phyloP scores from a whole-genome alignment of 1,284 basidiomycete species.

The Amylostereum areolatum region DNA sequence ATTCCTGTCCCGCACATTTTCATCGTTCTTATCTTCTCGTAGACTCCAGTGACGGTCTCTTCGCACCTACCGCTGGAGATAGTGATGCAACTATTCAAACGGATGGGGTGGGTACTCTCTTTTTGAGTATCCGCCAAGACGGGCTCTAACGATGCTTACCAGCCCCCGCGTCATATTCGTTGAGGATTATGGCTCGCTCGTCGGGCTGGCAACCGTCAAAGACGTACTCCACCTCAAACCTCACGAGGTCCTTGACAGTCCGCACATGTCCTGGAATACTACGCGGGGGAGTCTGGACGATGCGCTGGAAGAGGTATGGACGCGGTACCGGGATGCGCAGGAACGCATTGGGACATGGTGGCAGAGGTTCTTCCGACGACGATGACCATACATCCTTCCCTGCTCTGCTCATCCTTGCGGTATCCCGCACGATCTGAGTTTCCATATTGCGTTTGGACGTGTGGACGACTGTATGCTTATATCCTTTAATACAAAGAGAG shows the following conservation, averaged over 20 bases:
- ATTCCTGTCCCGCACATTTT: slow-evolving; percentile 1
- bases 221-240: slow-evolving; percentile 85
- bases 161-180: slow-evolving; percentile 95
- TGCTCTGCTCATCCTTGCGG: background rate
- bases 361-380: background rate
- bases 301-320: slow-evolving; percentile 54
- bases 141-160: background rate
- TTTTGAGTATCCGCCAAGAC: background rate
- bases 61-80: slow-evolving; percentile 92
- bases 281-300: slow-evolving; percentile 58
- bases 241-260: slow-evolving; percentile 30
- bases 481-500: too few relatives aligned
- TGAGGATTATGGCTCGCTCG: slow-evolving; percentile 76
- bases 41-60: slow-evolving; percentile 93
- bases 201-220: slow-evolving; percentile 92
- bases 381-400: background rate
- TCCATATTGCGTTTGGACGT: too few relatives aligned
- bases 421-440: too few relatives aligned
- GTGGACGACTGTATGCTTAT: too few relatives aligned
- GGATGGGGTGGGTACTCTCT: slow-evolving; percentile 74
- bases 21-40: slow-evolving; percentile 13
- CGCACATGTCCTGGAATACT: slow-evolving; percentile 43
- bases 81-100: slow-evolving; percentile 92
- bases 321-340: slow-evolving; percentile 30
- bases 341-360: too few relatives aligned